Percentiles rank a stretch among this genome's conserved stretches.
Evolutionary conservation across 2,329 filamentous ascomycete species (phyloP).

Genomic region (Pestalotiopsis sp.): DNA sequence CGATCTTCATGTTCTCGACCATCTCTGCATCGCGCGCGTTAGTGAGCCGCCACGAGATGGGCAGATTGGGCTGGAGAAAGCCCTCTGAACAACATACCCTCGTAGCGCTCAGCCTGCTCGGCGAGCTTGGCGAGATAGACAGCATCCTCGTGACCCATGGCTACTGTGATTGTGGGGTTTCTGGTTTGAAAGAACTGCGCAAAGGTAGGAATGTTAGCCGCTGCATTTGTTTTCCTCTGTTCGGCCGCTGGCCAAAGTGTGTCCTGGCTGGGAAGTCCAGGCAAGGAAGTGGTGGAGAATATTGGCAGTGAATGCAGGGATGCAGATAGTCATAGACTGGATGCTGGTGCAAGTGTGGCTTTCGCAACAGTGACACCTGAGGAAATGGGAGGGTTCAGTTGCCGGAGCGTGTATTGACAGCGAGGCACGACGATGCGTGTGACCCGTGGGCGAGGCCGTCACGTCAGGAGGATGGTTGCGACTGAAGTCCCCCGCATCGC

Average conservation of each 20-base stretch:
- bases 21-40: slow-evolving; percentile 67
- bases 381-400: not conserved
- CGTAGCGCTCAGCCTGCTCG: slow-evolving; percentile 99
- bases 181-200: slow-evolving; percentile 14
- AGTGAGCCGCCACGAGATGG: slow-evolving; percentile 8
- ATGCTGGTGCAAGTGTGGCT: not conserved
- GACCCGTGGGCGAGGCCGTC: not conserved
- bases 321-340: not conserved
- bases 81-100: slow-evolving; percentile 66
- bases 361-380: not conserved
- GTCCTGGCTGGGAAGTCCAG: not conserved
- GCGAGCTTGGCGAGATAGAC: slow-evolving; percentile 99
- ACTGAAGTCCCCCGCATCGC: slow-evolving; percentile 26
- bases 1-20: slow-evolving; percentile 99
- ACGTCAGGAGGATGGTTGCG: not conserved
- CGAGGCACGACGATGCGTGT: not conserved
- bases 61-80: slow-evolving; percentile 4
- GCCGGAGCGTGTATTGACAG: not conserved
- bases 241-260: not conserved
- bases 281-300: not conserved
- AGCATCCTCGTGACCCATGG: slow-evolving; percentile 99
- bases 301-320: not conserved
- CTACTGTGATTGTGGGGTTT: slow-evolving; percentile 47
- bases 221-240: slow-evolving; percentile 7
- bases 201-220: slow-evolving; percentile 23